These are phyloP conservation scores for Neobulgaria alba DNA, from an alignment of 2,329 filamentous ascomycete species.

Conservation along the genomic window DNA sequence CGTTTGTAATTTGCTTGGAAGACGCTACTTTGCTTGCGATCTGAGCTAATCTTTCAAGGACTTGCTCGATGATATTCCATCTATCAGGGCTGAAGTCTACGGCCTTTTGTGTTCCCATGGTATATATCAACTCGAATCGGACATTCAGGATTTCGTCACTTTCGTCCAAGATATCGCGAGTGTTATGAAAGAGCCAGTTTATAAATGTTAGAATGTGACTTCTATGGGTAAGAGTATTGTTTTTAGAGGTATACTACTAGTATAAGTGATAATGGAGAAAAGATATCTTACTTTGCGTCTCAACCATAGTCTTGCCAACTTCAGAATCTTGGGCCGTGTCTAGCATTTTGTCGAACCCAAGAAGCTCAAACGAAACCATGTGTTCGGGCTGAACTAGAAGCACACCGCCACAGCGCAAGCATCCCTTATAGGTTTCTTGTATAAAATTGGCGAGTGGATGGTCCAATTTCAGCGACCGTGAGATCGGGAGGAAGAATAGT, in stretches of 20 bases:
- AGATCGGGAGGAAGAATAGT: conserved; percentile 51
- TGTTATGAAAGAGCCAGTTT: conserved; percentile 34
- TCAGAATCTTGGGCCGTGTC: conserved; percentile 15
- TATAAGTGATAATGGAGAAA: not conserved
- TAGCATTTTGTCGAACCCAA: conserved; percentile 44
- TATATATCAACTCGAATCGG: conserved; percentile 56
- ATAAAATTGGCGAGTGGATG: conserved; percentile 30
- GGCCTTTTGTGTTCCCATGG: conserved; percentile 42
- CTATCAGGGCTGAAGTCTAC: conserved; percentile 46
- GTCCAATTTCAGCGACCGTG: conserved; percentile 36
- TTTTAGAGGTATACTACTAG: too few relatives aligned
- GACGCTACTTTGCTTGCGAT: conserved; percentile 27
- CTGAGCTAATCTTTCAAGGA: conserved; percentile 37
- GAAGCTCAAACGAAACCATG: conserved; percentile 53
- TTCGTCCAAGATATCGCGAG: conserved; percentile 54
- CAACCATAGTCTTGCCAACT: conserved; percentile 31
- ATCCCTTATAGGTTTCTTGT: conserved; percentile 34
- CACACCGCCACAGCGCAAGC: conserved; percentile 42
- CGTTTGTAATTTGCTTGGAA: conserved; percentile 24
- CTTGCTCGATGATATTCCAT: conserved; percentile 46
- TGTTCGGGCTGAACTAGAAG: conserved; percentile 57
- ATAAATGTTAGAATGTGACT: not conserved
- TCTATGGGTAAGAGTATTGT: not conserved
- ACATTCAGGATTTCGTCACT: conserved; percentile 55
- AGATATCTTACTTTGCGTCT: conserved; percentile 28